Evolutionary conservation across 257 asterid genomes (phyloP).

Genomic region (Solanum virginianum): DNA sequence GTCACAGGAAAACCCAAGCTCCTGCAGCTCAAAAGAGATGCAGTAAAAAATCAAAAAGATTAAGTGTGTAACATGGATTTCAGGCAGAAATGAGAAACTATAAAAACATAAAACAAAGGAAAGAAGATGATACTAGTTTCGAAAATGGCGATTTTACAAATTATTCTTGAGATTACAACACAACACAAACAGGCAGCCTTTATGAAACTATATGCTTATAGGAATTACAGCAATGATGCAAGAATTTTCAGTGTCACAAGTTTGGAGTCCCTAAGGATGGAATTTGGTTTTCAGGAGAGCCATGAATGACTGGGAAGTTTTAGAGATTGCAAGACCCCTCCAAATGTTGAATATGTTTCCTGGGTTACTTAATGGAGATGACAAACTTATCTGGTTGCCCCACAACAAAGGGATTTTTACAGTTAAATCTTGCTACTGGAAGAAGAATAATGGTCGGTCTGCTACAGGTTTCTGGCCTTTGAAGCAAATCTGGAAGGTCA

Average conservation of each 20-base stretch:
- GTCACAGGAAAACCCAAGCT: constrained; percentile 93
- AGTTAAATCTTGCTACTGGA: no score
- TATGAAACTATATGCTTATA: background rate
- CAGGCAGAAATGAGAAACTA: background rate
- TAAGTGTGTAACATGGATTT: background rate
- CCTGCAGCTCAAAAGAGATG: constrained; percentile 38
- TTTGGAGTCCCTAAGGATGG: background rate
- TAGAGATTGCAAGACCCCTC: background rate
- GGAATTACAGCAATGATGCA: background rate
- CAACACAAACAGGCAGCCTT: background rate
- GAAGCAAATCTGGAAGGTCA: no score
- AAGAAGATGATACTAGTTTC: background rate
- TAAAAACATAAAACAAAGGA: background rate
- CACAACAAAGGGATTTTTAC: no score
- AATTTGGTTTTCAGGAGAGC: background rate
- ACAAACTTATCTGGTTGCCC: no score
- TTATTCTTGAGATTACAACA: background rate
- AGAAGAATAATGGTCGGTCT: no score
- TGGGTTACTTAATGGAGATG: no score
- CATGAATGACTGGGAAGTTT: background rate
- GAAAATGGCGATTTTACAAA: background rate
- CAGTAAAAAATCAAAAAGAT: background rate
- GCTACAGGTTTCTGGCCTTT: no score
- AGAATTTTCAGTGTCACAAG: background rate
- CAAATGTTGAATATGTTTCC: no score